Percentiles rank a stretch among this genome's conserved stretches.
Conservation (phyloP, 208 protist species). For the Wallacemonas sp. region DNA sequence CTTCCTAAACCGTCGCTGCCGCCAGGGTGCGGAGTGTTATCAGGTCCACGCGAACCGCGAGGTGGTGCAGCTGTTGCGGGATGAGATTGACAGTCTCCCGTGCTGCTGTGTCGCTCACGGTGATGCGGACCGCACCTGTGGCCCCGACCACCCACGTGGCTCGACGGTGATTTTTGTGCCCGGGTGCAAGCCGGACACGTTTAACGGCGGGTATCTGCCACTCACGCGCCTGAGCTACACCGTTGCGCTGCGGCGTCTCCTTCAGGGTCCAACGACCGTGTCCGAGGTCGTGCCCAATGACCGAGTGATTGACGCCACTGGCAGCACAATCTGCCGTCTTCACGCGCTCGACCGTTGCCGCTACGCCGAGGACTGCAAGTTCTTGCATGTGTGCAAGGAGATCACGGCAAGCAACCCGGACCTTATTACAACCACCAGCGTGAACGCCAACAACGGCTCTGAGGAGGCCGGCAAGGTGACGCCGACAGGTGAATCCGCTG, state of each 20-base stretch:
- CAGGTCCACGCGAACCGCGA: constrained; percentile 74
- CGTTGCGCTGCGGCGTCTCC: constrained; percentile 43
- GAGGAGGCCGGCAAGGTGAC: not conserved
- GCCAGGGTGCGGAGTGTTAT: constrained; percentile 66
- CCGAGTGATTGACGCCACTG: constrained; percentile 31
- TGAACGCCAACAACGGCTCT: not conserved
- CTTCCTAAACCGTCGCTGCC: constrained; percentile 64
- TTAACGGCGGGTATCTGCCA: constrained; percentile 34
- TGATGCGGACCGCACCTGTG: constrained; percentile 46
- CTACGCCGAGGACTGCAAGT: constrained; percentile 85
- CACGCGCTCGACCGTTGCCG: constrained; percentile 74
- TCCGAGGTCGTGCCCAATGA: constrained; percentile 21
- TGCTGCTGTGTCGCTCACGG: constrained; percentile 76
- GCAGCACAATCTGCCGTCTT: constrained; percentile 55
- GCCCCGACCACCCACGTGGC: not conserved
- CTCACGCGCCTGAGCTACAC: constrained; percentile 67
- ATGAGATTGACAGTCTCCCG: constrained; percentile 51
- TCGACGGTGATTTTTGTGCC: constrained; percentile 33
- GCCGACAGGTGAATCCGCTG: not conserved
- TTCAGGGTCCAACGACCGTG: constrained; percentile 22
- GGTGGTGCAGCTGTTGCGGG: constrained; percentile 50
- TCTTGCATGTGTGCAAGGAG: constrained; percentile 79
- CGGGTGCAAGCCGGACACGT: constrained; percentile 14
- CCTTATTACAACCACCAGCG: constrained; percentile 15
- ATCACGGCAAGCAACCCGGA: constrained; percentile 31